Evolutionary conservation across 768 basidiomycete species (phyloP), one percentile per base, ranked within the genome.

Genomic region (Mycena epipterygia): DNA sequence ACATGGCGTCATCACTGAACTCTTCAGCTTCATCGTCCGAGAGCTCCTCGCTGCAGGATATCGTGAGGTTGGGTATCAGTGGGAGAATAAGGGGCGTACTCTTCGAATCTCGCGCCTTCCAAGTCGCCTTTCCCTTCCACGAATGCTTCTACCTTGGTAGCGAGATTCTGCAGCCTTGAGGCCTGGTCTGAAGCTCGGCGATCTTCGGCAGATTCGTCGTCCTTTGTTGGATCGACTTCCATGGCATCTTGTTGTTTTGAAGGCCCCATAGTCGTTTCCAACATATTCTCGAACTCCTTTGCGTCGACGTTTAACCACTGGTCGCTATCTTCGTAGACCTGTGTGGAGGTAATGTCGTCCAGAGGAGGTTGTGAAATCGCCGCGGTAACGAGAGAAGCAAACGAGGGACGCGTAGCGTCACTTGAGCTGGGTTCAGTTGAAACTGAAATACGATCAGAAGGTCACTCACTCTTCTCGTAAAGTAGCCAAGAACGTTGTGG

Each of bases 71-170:
- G 52, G 35, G 23, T 14, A 9, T 16, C 17, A 53, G 29, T 30
- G n/a, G 32, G 32, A 60, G 63, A 39, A 63, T 62, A 55, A 51
- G 48, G 17, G 21, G 84, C 93, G 76, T 81, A 99, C 97, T 98
- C 97, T 62, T 91, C 90, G 76, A 99, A 97, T 71, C 86, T 82
- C 0, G 96, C 98, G 5, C 98, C 98, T 71, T 95, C 93, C 12
- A 98, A 69, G 68, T 94, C 93, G 2, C 98, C 98, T 77, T 97
- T 82, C 3, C 94, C 96, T 74, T 95, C 91, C 2, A 99, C 91
- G 77, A 99, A 99, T n/a, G 84, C 83, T 74, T 94, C 93, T 1
- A 99, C 95, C 77, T 95, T 94, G 68, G 87, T 82, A 14, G 98
- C 97, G 60, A 99, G 85, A 68, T 88, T 87, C 74, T 89, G 90